Evolutionary conservation across 164 flowering plant genomes (phyloP).

Genomic region (Liriodendron chinense): DNA sequence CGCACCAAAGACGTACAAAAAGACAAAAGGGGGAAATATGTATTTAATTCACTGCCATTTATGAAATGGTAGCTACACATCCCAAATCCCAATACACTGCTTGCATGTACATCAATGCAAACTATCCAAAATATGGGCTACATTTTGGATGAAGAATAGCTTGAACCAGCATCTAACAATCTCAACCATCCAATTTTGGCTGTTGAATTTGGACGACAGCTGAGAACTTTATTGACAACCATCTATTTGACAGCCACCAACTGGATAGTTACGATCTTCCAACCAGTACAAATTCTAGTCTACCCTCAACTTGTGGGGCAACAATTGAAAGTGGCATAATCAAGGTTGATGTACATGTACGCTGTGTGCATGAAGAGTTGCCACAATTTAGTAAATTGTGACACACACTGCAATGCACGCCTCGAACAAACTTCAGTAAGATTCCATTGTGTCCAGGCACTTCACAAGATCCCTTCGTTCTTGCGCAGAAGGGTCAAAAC

Average conservation of each 20-base stretch:
- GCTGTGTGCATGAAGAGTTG: no score
- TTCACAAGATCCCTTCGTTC: no score
- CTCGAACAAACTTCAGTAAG: no score
- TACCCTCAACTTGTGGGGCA: no score
- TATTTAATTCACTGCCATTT: not conserved
- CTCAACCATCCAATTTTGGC: not conserved
- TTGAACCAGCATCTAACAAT: not conserved
- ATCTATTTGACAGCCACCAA: not conserved
- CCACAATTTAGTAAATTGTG: no score
- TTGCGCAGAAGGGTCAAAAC: no score
- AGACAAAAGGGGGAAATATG: not conserved
- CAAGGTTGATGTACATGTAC: no score
- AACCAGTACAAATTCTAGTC: not conserved
- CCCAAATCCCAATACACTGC: not conserved
- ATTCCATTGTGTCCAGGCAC: no score
- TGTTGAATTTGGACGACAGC: not conserved
- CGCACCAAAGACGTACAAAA: not conserved
- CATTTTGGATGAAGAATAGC: not conserved
- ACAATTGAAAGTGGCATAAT: no score
- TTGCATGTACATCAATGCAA: not conserved
- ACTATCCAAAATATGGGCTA: not conserved
- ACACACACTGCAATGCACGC: no score
- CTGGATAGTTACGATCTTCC: not conserved
- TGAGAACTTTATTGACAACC: not conserved
- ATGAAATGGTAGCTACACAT: not conserved